phyloP scores from a whole-genome alignment of 768 basidiomycete genomes.

The Tricholoma sp. region DNA sequence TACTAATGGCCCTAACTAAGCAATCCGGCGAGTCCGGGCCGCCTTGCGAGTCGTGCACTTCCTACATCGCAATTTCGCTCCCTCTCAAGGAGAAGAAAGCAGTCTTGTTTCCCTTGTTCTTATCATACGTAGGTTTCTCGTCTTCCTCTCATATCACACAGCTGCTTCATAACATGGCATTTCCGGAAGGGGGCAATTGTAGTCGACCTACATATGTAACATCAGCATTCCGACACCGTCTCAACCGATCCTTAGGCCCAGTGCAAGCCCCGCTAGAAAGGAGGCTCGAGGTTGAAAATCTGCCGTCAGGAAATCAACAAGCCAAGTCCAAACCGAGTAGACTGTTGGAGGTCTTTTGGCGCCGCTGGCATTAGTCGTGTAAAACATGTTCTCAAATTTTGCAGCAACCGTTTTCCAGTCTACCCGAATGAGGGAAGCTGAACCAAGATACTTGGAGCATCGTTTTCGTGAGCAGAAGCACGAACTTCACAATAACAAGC shows the following conservation, averaged over 20 bases:
- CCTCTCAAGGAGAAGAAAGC: too few relatives aligned
- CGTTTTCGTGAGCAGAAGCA: background rate
- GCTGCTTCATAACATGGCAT: too few relatives aligned
- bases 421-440: constrained; percentile 65
- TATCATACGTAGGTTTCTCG: too few relatives aligned
- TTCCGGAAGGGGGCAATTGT: too few relatives aligned
- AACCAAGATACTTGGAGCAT: constrained; percentile 66
- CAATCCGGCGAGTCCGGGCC: too few relatives aligned
- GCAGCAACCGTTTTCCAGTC: constrained; percentile 69
- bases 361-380: constrained; percentile 56
- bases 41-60: too few relatives aligned
- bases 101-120: too few relatives aligned
- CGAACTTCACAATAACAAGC: background rate
- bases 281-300: constrained; percentile 91
- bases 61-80: too few relatives aligned
- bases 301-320: constrained; percentile 80
- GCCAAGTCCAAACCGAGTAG: constrained; percentile 57
- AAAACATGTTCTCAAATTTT: constrained; percentile 71
- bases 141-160: too few relatives aligned
- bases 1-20: too few relatives aligned
- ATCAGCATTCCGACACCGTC: background rate
- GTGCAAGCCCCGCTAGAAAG: constrained; percentile 76
- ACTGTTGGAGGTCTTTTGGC: constrained; percentile 58
- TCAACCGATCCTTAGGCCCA: constrained; percentile 82
- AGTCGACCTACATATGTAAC: too few relatives aligned